Percentiles rank a stretch among this genome's conserved stretches.
Conservation (phyloP, 352 stramenopile genomes). For the Globisporangium emineosum region DNA sequence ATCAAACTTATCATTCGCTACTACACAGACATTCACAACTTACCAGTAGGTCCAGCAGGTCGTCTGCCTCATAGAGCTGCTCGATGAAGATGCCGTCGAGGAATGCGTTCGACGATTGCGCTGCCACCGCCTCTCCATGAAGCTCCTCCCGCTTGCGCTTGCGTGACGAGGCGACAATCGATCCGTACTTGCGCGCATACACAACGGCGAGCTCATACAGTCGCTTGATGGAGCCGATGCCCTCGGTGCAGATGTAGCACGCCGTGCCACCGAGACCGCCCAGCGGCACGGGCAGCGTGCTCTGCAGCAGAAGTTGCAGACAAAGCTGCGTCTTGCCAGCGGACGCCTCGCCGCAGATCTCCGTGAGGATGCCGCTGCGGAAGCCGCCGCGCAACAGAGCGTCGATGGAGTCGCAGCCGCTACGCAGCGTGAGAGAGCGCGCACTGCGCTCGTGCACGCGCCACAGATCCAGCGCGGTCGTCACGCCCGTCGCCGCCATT, state of each 20-base stretch:
- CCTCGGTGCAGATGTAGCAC: slow-evolving; percentile 83
- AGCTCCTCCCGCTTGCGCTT: slow-evolving; percentile 30
- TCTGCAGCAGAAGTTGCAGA: slow-evolving; percentile 73
- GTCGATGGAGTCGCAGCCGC: slow-evolving; percentile 62
- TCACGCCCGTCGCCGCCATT: slow-evolving; percentile 7
- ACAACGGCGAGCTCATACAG: slow-evolving; percentile 59
- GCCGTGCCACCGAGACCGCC: slow-evolving; percentile 57
- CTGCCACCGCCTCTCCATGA: background rate
- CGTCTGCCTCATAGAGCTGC: slow-evolving; percentile 66
- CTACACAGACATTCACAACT: background rate
- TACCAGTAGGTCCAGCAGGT: slow-evolving; percentile 65
- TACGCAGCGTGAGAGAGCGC: slow-evolving; percentile 31
- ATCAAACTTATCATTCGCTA: background rate
- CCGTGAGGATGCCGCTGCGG: slow-evolving; percentile 58
- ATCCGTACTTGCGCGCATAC: slow-evolving; percentile 43
- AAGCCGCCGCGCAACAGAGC: slow-evolving; percentile 58
- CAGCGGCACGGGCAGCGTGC: slow-evolving; percentile 39
- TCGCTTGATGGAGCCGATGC: slow-evolving; percentile 65
- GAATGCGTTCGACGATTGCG: slow-evolving; percentile 31
- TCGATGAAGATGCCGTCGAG: slow-evolving; percentile 80
- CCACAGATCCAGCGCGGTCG: slow-evolving; percentile 51
- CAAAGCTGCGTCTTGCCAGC: slow-evolving; percentile 81
- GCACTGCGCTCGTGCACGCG: slow-evolving; percentile 22
- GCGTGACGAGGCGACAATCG: slow-evolving; percentile 46
- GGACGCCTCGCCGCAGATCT: slow-evolving; percentile 71